Percentiles rank a stretch among this genome's conserved stretches.
Evolutionary conservation across 1,284 basidiomycete species (phyloP).

Genomic region (Rhizoctonia solani): DNA sequence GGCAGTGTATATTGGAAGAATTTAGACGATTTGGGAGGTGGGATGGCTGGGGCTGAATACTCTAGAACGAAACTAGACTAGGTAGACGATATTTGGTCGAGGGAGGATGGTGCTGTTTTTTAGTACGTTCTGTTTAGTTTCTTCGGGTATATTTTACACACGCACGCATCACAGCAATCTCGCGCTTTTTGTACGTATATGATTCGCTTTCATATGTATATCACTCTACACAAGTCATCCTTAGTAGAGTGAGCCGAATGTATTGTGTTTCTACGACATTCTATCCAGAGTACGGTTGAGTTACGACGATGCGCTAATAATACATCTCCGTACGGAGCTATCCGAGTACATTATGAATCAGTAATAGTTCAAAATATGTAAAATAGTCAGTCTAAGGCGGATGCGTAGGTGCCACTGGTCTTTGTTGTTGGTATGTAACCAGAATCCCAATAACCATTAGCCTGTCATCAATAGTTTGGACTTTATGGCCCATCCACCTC

Average conservation of each 20-base stretch:
- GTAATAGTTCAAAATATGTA: neutral
- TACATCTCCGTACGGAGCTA: neutral
- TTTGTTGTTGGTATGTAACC: neutral
- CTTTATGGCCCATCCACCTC: too few species aligned
- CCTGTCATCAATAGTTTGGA: neutral
- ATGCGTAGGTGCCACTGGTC: too few species aligned
- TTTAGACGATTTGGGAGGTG: constrained; percentile 78
- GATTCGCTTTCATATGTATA: neutral
- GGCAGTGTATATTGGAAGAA: constrained; percentile 70
- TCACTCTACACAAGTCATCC: neutral
- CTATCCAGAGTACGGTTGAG: neutral
- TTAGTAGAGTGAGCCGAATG: too few species aligned
- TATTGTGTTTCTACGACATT: too few species aligned
- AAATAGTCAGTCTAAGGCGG: neutral
- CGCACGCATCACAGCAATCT: neutral
- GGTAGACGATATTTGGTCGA: too few species aligned
- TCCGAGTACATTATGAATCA: neutral
- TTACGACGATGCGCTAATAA: neutral
- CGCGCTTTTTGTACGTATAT: neutral
- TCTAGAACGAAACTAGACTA: neutral
- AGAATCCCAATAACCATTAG: neutral
- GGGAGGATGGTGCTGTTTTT: neutral
- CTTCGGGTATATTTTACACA: neutral
- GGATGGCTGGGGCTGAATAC: constrained; percentile 68
- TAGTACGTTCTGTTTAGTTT: neutral